Percentiles rank a stretch among this genome's conserved stretches.
Conservation (phyloP, 352 stramenopile genomes). For the Pythium rhizo-oryzae region DNA sequence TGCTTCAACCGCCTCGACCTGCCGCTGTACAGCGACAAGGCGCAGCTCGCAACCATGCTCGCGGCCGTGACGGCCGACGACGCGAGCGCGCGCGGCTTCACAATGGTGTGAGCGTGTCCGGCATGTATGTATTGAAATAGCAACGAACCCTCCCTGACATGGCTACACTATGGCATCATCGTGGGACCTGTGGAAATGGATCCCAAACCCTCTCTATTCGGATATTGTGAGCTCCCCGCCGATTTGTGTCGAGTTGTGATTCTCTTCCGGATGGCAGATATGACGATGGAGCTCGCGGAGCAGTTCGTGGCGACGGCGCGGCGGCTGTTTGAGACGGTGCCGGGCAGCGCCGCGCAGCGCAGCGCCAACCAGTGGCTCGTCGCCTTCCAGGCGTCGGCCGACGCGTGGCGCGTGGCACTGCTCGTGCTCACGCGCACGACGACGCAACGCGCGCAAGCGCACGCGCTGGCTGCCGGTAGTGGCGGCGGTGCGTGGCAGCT, state of each 20-base stretch:
- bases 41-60: constrained; percentile 73
- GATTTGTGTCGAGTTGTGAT: neutral
- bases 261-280: neutral
- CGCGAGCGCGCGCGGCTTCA: constrained; percentile 70
- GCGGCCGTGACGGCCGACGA: constrained; percentile 50
- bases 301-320: constrained; percentile 58
- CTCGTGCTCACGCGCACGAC: constrained; percentile 48
- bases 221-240: too few relatives aligned
- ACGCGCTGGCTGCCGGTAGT: constrained; percentile 15
- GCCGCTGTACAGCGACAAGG: constrained; percentile 84
- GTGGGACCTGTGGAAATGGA: neutral
- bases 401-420: constrained; percentile 62
- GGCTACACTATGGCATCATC: constrained; percentile 5
- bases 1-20: constrained; percentile 92
- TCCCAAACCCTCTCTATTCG: neutral
- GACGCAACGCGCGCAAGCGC: neutral
- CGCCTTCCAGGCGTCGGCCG: constrained; percentile 52
- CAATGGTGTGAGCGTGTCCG: constrained; percentile 47
- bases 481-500: constrained; percentile 8
- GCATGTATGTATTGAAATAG: constrained; percentile 9
- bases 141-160: neutral
- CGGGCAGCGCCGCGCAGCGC: constrained; percentile 54
- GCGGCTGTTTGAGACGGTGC: constrained; percentile 66
- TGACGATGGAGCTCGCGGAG: constrained; percentile 33
- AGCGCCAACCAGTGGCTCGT: constrained; percentile 76